Evolutionary conservation across 129 eudicot species (phyloP).

Genomic region (Mikania micrantha): DNA sequence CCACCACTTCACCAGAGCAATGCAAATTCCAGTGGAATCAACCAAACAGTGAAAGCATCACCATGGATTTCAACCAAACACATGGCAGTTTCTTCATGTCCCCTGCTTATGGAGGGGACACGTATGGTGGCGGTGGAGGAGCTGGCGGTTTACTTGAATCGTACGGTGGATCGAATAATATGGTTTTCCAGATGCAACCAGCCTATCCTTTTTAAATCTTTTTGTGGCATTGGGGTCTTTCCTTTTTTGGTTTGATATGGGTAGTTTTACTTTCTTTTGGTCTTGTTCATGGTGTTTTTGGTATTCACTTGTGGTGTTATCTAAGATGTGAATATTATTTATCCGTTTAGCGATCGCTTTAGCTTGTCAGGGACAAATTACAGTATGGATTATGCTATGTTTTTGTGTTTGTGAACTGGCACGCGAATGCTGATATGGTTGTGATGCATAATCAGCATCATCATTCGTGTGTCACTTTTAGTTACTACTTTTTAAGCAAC

Average conservation of each 20-base stretch:
- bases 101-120: conserved; percentile 32
- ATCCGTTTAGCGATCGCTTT: conserved; percentile 12
- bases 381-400: not conserved
- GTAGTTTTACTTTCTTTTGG: conserved; percentile 15
- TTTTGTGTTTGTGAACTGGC: not conserved
- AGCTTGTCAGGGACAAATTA: conserved; percentile 3
- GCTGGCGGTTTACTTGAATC: conserved; percentile 32
- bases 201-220: conserved; percentile 35
- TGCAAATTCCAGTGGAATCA: conserved; percentile 56
- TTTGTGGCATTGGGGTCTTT: not conserved
- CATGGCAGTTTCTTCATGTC: conserved; percentile 43
- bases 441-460: not conserved
- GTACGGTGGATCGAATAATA: conserved; percentile 32
- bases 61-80: conserved; percentile 36
- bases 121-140: conserved; percentile 10
- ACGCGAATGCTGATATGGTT: not conserved
- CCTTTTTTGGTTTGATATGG: conserved; percentile 3
- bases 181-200: conserved; percentile 66
- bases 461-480: not conserved
- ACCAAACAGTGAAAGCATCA: conserved; percentile 22
- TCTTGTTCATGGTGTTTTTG: conserved; percentile 16
- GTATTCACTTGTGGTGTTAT: conserved; percentile 15
- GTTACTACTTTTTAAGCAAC: not conserved
- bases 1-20: conserved; percentile 37
- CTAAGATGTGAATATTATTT: conserved; percentile 25